Evolutionary conservation across 2,329 filamentous ascomycete genomes (phyloP).

Genomic region (Cordyceps tenuipes): DNA sequence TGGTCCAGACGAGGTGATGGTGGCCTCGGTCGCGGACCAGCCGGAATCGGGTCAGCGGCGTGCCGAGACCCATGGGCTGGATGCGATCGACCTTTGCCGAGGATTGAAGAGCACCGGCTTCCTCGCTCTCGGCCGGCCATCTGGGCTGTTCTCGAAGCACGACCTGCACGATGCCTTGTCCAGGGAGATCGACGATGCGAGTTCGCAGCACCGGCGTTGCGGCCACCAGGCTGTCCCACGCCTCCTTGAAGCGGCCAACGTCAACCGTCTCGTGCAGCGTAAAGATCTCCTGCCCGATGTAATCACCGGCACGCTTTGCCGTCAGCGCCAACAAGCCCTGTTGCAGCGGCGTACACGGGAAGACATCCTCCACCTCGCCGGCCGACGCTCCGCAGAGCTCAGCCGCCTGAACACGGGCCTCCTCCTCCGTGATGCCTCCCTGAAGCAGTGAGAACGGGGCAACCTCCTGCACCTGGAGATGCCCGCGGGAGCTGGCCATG

Average conservation of each 20-base stretch:
- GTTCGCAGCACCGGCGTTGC: not conserved
- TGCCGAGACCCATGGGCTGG: not conserved
- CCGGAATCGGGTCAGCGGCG: not conserved
- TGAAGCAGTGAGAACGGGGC: slow-evolving; percentile 2
- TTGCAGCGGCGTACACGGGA: slow-evolving; percentile 7
- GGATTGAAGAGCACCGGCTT: not conserved
- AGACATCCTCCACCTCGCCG: not conserved
- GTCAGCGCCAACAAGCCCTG: slow-evolving; percentile 1
- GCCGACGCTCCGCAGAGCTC: not conserved
- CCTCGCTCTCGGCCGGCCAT: not conserved
- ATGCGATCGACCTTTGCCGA: not conserved
- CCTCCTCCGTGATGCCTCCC: not conserved
- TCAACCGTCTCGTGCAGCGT: not conserved
- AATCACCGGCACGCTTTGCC: not conserved
- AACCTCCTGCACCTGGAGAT: not conserved
- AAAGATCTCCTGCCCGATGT: slow-evolving; percentile 2
- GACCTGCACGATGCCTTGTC: slow-evolving; percentile 7
- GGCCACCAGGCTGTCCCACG: slow-evolving; percentile 3
- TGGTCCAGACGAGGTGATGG: slow-evolving; percentile 22
- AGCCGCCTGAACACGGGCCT: not conserved
- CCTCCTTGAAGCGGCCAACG: not conserved
- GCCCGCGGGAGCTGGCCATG: not conserved
- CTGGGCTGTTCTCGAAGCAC: not conserved
- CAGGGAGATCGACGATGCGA: slow-evolving; percentile 1
- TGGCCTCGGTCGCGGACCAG: not conserved